Base-by-base conservation (phyloP, 2,329 filamentous ascomycete species). In the Canariomyces notabilis region DNA sequence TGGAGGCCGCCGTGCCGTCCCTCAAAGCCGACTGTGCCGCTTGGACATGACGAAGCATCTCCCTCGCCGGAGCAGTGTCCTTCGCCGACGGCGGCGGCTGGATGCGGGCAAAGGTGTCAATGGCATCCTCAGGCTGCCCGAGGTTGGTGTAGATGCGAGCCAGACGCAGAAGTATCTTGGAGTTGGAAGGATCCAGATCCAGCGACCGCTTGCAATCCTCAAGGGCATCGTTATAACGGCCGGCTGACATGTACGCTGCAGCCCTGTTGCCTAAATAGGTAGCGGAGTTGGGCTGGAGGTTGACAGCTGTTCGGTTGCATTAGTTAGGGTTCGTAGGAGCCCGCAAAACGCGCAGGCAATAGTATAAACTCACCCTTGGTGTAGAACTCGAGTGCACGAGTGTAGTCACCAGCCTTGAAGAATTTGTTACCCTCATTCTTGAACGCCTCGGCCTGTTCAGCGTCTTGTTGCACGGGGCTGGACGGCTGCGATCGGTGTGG, bases 191-290 rank as follows among this genome's bases (percentile, higher is more conserved):
- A 54, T 97, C 90, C 35, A 95, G 72, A 55, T 91, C 85, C 56
- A 87, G 82, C 6, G 93, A 89, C 44, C 77, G 79, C 60, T 82
- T 83, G 68, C 88, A 93, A 68, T 98, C 93, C 46, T 93, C 88
- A 49, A 97, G 72, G 14, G 93, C 93, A 52, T 85, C 77, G 47
- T 77, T 71, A 64, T 85, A 96, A 60, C 85, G 82, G 57, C 83
- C 83, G 49, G 88, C 87, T 43, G 88, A 88, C 76, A 98, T 95
- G 71, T 87, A 89, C 29, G 93, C 93, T 22, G 93, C 93, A 32
- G 93, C 90, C 60, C 93, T 85, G 74, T 98, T 98, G 65, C 88
- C 91, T 55, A 95, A 79, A 67, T 95, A 97, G 37, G 89, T 95
- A 29, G 90, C 75, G 42, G 90, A 94, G 59, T 83, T 76, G 44